Evolutionary conservation across 1,139 yeast genomes (phyloP).

Genomic region (Magnusiomyces paraingens): DNA sequence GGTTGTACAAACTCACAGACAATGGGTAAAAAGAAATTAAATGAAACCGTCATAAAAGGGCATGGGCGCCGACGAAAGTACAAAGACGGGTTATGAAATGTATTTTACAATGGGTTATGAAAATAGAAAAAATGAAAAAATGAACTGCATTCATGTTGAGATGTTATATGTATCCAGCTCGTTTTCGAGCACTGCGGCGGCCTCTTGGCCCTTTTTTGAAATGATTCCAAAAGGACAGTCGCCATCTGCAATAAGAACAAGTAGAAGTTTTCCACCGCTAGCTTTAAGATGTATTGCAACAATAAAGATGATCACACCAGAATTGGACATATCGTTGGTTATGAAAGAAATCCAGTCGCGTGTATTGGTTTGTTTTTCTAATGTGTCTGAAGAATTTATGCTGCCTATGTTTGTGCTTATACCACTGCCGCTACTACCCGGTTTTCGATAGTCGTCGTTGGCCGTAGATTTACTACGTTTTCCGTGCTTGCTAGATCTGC

Average conservation of each 20-base stretch:
- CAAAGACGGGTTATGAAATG: too few relatives aligned
- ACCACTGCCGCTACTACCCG: background rate
- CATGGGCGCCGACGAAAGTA: too few relatives aligned
- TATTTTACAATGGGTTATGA: background rate
- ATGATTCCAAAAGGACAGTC: conserved; percentile 26
- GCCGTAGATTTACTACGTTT: background rate
- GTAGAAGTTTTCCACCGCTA: conserved; percentile 20
- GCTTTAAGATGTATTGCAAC: conserved; percentile 20
- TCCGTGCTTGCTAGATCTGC: too few relatives aligned
- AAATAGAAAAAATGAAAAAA: background rate
- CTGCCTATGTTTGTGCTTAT: too few relatives aligned
- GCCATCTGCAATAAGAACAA: conserved; percentile 27
- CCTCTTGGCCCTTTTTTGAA: conserved; percentile 22
- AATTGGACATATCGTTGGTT: conserved; percentile 22
- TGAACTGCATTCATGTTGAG: background rate
- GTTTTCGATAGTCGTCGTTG: conserved; percentile 4
- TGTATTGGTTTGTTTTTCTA: conserved; percentile 2
- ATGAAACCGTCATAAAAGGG: too few relatives aligned
- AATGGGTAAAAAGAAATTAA: too few relatives aligned
- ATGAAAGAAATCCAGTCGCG: conserved; percentile 24
- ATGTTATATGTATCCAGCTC: conserved; percentile 22
- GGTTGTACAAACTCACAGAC: too few relatives aligned
- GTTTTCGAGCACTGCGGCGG: conserved; percentile 23
- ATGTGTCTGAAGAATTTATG: too few relatives aligned
- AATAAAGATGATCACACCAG: conserved; percentile 21